These are phyloP conservation scores for Malus hybrid DNA, from an alignment of 331 rosid genomes.

Conservation along the genomic window DNA sequence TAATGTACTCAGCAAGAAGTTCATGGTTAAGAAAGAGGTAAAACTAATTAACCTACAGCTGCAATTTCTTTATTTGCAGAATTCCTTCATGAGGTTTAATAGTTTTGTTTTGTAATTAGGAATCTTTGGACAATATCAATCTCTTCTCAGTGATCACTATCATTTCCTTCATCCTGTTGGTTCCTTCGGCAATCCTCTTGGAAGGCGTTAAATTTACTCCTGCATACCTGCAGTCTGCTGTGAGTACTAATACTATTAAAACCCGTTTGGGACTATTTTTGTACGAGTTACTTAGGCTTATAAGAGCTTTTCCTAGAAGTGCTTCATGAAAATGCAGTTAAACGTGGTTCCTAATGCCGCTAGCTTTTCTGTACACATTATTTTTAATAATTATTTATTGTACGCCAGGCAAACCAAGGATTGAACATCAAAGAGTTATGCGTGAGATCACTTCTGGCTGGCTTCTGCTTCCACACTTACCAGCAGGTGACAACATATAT, in stretches of 20 bases:
- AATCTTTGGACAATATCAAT: slow-evolving; percentile 71
- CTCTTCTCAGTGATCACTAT: slow-evolving; percentile 74
- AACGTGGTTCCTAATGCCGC: too few relatives aligned
- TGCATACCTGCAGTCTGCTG: slow-evolving; percentile 65
- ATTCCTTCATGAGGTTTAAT: neutral
- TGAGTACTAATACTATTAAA: slow-evolving; percentile 16
- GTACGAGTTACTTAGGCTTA: too few relatives aligned
- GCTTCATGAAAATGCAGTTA: too few relatives aligned
- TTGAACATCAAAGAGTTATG: slow-evolving; percentile 56
- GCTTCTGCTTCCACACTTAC: slow-evolving; percentile 70
- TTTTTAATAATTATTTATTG: neutral
- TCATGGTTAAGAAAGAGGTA: slow-evolving; percentile 75
- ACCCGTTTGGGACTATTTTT: too few relatives aligned
- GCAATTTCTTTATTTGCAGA: neutral
- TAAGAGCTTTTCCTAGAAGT: too few relatives aligned
- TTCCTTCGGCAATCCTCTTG: slow-evolving; percentile 50
- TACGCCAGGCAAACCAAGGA: slow-evolving; percentile 57
- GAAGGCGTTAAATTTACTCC: slow-evolving; percentile 78
- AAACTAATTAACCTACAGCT: neutral
- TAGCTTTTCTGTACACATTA: neutral
- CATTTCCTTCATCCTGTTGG: slow-evolving; percentile 64
- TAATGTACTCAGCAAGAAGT: slow-evolving; percentile 77
- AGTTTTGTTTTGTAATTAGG: slow-evolving; percentile 34
- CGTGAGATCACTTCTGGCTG: slow-evolving; percentile 56
- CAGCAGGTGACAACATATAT: slow-evolving; percentile 51